Conservation (phyloP, 208 protist genomes). For the Leishmania gerbilli region DNA sequence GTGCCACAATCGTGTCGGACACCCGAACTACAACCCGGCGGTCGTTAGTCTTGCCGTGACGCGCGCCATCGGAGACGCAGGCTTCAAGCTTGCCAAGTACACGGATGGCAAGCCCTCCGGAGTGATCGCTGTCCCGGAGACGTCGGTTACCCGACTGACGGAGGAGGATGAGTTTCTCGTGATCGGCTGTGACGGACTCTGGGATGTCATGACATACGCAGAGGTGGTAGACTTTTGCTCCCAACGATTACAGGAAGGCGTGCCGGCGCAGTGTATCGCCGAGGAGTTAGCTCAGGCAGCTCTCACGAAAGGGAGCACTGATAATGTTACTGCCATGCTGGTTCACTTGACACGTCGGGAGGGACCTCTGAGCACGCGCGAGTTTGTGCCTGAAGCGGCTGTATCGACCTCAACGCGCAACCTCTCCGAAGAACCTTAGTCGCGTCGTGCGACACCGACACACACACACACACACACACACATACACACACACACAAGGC, state of each 20-base stretch:
- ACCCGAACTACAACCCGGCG: conserved; percentile 89
- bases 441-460: not conserved
- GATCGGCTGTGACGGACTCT: conserved; percentile 94
- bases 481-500: not conserved
- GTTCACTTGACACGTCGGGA: conserved; percentile 46
- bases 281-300: conserved; percentile 73
- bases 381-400: conserved; percentile 47
- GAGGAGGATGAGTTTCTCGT: conserved; percentile 91
- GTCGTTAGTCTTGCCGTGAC: conserved; percentile 92
- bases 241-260: conserved; percentile 47
- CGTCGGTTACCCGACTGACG: conserved; percentile 58
- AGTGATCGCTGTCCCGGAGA: conserved; percentile 79
- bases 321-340: conserved; percentile 89
- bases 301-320: conserved; percentile 80
- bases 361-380: conserved; percentile 26
- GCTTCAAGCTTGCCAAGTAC: conserved; percentile 88
- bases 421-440: conserved; percentile 34
- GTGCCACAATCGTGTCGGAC: conserved; percentile 92
- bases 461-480: not conserved
- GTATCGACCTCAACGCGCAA: conserved; percentile 55
- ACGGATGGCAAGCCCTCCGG: conserved; percentile 82
- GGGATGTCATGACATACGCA: conserved; percentile 93
- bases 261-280: conserved; percentile 61
- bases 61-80: conserved; percentile 95
- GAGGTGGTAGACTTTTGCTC: conserved; percentile 87